These are phyloP conservation scores for Dendrobium officinale DNA, from an alignment of 106 monocot genomes.

Conservation along the genomic window DNA sequence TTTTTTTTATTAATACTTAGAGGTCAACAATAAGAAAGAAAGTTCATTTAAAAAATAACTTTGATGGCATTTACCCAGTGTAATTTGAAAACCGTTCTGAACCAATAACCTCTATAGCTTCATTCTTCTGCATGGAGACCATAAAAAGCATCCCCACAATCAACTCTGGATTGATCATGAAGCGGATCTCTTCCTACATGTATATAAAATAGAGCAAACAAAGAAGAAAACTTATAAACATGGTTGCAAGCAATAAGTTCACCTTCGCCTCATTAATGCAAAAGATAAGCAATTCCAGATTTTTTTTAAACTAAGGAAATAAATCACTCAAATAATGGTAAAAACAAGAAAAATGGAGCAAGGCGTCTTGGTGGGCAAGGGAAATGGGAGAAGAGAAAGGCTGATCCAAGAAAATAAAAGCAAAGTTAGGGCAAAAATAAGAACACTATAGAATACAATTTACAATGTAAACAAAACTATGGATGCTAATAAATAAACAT, in stretches of 20 bases:
- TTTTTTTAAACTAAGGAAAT: not conserved
- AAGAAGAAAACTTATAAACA: not conserved
- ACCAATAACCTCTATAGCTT: conserved; percentile 93
- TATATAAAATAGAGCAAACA: not conserved
- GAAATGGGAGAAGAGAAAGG: too few species aligned
- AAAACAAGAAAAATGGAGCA: too few species aligned
- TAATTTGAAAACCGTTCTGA: conserved; percentile 81
- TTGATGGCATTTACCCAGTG: conserved; percentile 47
- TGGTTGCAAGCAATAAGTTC: not conserved
- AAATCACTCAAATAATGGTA: too few species aligned
- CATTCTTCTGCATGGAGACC: conserved; percentile 75
- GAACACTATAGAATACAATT: too few species aligned
- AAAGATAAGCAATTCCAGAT: not conserved
- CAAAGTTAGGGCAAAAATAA: too few species aligned
- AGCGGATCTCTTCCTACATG: conserved; percentile 92
- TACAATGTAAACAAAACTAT: not conserved
- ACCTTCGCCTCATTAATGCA: not conserved
- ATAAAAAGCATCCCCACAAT: conserved; percentile 91
- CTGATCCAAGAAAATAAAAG: too few species aligned
- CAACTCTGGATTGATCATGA: conserved; percentile 97
- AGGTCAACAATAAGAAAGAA: not conserved
- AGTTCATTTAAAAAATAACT: not conserved
- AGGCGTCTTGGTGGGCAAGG: too few species aligned
- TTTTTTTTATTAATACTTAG: too few species aligned
- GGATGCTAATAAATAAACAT: not conserved